phyloP scores from a whole-genome alignment of 2,329 filamentous ascomycete genomes.

The Cladosporium sp. region DNA sequence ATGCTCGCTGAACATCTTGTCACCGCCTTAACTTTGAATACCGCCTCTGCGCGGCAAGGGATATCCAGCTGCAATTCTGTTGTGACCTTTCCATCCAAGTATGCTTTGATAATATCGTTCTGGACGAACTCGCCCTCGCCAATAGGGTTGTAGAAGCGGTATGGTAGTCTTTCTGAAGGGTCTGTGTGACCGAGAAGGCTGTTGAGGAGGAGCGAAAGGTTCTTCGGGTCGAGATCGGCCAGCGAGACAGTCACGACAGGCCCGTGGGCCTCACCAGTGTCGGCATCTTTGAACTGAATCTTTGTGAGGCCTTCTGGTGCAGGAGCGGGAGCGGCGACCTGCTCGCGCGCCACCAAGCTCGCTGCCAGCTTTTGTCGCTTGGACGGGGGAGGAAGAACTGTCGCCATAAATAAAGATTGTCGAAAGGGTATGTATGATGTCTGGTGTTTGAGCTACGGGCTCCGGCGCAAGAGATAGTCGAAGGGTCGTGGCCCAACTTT shows the following conservation, averaged over 20 bases:
- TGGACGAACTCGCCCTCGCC: conserved; percentile 47
- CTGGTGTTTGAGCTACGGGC: not conserved
- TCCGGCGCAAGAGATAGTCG: conserved; percentile 5
- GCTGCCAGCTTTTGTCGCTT: conserved; percentile 82
- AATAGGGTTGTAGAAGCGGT: conserved; percentile 60
- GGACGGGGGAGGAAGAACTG: conserved; percentile 77
- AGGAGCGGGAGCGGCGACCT: conserved; percentile 69
- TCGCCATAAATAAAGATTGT: conserved; percentile 64
- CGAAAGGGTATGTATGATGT: not conserved
- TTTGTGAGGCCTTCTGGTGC: conserved; percentile 67
- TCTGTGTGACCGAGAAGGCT: conserved; percentile 70
- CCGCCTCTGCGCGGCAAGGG: conserved; percentile 77
- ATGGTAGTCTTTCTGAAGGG: conserved; percentile 63
- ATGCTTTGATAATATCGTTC: conserved; percentile 43
- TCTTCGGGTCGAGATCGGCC: conserved; percentile 83
- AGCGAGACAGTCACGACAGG: conserved; percentile 75
- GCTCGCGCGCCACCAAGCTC: conserved; percentile 69
- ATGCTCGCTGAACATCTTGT: conserved; percentile 87
- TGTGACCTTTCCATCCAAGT: conserved; percentile 49
- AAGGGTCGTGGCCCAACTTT: conserved; percentile 2
- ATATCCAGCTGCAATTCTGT: conserved; percentile 65
- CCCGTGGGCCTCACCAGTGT: conserved; percentile 66
- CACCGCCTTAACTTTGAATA: conserved; percentile 90
- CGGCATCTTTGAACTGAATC: conserved; percentile 86
- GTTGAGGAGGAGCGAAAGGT: conserved; percentile 84